These are phyloP conservation scores for Hyaloscypha variabilis DNA, from an alignment of 495 filamentous ascomycete species.

Conservation along the genomic window DNA sequence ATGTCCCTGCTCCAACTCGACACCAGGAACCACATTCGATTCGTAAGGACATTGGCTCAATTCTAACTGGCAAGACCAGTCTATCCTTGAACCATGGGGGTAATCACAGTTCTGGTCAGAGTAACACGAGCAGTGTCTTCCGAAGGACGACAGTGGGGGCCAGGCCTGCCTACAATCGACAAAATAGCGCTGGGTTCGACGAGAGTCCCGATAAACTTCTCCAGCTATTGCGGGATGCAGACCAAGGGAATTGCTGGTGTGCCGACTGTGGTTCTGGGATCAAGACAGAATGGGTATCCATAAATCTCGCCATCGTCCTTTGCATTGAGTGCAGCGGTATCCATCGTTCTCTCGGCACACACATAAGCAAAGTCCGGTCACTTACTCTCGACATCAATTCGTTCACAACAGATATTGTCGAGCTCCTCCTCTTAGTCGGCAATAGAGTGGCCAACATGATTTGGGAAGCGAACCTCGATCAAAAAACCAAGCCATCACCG, in stretches of 20 bases:
- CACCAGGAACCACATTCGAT: constrained; percentile 55
- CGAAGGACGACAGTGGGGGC: constrained; percentile 90
- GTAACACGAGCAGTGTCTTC: constrained; percentile 54
- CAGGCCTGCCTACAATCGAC: constrained; percentile 72
- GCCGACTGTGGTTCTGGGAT: constrained; percentile 90
- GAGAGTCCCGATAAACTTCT: constrained; percentile 85
- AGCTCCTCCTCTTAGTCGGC: constrained; percentile 89
- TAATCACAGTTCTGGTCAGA: constrained; percentile 31
- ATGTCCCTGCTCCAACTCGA: constrained; percentile 47
- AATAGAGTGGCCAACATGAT: constrained; percentile 96
- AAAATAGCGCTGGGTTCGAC: constrained; percentile 69
- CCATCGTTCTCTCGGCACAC: constrained; percentile 93
- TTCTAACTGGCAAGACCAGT: constrained; percentile 85
- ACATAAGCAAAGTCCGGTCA: constrained; percentile 96
- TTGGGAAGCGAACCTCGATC: constrained; percentile 87
- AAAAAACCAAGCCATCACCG: constrained; percentile 66
- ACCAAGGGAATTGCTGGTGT: constrained; percentile 92
- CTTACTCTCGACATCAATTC: constrained; percentile 93
- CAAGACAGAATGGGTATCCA: constrained; percentile 98
- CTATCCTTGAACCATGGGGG: constrained; percentile 69
- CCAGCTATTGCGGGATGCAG: constrained; percentile 83
- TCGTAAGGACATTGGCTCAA: constrained; percentile 83
- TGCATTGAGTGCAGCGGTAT: constrained; percentile 99
- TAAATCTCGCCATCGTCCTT: constrained; percentile 93
- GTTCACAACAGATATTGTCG: constrained; percentile 94